Evolutionary conservation across 768 basidiomycete species (phyloP), one percentile per base, ranked within the genome.

Genomic region (Boletus speciosus): DNA sequence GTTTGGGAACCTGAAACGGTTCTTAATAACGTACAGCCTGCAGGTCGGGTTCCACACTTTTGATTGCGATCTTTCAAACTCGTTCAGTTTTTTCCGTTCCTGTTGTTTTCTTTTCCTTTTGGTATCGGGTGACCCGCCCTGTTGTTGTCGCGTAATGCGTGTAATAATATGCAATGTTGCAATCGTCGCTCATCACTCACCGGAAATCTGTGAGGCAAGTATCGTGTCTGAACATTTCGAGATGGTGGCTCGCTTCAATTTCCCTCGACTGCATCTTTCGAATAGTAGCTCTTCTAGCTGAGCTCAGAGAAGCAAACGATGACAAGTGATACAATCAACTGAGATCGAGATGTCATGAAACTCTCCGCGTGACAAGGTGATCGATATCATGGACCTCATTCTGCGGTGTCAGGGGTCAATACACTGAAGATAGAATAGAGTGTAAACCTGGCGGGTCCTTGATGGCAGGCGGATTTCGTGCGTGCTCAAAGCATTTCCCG

Each of bases 21-120:
- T 9, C 11, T 27, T 34, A 43, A 25, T 54, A 36, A 34, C 4
- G 15, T 11, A 36, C 11, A 5, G 29, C 58, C 52, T 50, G 58
- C 58, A 36, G 59, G 58, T 44, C 52, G 9, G 58, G 58, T 8
- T 39, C 21, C 12, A 16, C 9, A 32, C 11, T 36, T 27, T 29
- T 41, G 23, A 25, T 47, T 37, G 19, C 15, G 15, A 27, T 25
- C 35, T 5, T 35, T n/a, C 43, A 19, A 19, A 14, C 6, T 43
- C 51, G 4, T n/a, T 37, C 9, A 27, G n/a, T 45, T 2, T 23
- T 15, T 11, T 6, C 16, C 3, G 9, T 12, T 19, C 14, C 4
- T 5, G 25, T 27, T 27, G 3, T 11, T 15, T 40, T 7, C 32
- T 11, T 15, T 11, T 3, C 35, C 4, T 21, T 46, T 54, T 21